Conservation (phyloP, 352 stramenopile species). For the Globisporangium irregulare region DNA sequence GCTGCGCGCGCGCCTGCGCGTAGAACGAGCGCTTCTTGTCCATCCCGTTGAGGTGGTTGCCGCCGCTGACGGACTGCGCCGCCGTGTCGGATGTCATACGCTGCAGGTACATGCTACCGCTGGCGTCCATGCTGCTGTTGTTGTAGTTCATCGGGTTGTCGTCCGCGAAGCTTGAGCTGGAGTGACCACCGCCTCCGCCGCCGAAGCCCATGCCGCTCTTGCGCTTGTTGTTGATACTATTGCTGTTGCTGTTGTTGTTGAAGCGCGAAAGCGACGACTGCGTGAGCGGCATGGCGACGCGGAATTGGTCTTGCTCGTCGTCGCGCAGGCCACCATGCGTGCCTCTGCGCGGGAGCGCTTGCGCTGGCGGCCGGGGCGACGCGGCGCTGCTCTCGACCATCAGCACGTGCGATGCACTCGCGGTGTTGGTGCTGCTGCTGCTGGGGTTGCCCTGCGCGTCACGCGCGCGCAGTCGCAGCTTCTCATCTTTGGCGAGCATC, state of each 20-base stretch:
- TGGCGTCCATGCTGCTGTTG: background rate
- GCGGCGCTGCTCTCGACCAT: conserved; percentile 13
- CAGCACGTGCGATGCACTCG: conserved; percentile 10
- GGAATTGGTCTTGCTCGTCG: conserved; percentile 15
- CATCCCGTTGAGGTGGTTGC: background rate
- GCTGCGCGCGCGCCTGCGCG: conserved; percentile 21
- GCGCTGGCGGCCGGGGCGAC: background rate
- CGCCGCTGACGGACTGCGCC: background rate
- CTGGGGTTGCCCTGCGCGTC: background rate
- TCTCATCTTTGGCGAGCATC: conserved; percentile 7
- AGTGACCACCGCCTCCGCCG: background rate
- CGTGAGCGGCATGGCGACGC: conserved; percentile 11
- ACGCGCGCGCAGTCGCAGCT: background rate
- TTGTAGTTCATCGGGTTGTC: conserved; percentile 12
- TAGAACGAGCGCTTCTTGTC: conserved; percentile 66
- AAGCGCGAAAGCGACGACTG: conserved; percentile 8
- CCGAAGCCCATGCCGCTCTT: background rate
- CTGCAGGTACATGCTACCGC: conserved; percentile 2
- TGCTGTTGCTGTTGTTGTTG: conserved; percentile 7
- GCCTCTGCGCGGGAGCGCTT: background rate
- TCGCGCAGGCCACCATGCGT: conserved; percentile 19
- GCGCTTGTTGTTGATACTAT: background rate
- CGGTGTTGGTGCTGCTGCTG: background rate
- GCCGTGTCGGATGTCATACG: conserved; percentile 15
- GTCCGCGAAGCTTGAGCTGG: conserved; percentile 8